These are phyloP conservation scores for Suillus lakei DNA, from an alignment of 768 basidiomycete species.

Conservation along the genomic window DNA sequence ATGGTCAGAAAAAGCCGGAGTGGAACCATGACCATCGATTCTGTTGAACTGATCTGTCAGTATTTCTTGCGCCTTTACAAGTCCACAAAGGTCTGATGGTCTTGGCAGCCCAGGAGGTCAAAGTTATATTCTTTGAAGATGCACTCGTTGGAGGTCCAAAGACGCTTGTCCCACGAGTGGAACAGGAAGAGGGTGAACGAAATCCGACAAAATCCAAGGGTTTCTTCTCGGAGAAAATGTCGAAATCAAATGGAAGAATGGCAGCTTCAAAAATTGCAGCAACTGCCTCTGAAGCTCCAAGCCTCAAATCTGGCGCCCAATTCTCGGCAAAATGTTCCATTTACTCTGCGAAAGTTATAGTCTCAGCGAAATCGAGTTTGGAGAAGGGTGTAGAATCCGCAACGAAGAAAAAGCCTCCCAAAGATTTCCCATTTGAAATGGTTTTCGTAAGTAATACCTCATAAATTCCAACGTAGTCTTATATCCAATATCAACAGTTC, in stretches of 20 bases:
- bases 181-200: neutral
- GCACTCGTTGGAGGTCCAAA: neutral
- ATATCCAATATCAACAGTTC: slow-evolving; percentile 47
- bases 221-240: neutral
- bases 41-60: slow-evolving; percentile 5
- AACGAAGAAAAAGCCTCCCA: slow-evolving; percentile 90
- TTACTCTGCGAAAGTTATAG: slow-evolving; percentile 45
- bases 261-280: neutral
- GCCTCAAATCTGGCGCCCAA: neutral
- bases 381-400: slow-evolving; percentile 74
- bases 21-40: neutral
- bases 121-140: neutral
- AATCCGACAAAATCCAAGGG: slow-evolving; percentile 2
- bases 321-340: neutral
- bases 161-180: neutral
- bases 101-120: neutral
- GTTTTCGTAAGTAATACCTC: slow-evolving; percentile 64
- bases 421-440: slow-evolving; percentile 70
- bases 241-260: neutral
- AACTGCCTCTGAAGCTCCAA: neutral
- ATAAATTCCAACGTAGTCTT: neutral
- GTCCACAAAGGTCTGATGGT: neutral
- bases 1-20: neutral
- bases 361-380: slow-evolving; percentile 62
- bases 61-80: neutral